Evolutionary conservation across 768 basidiomycete genomes (phyloP), one percentile per base, ranked within the genome.

Genomic region (Lactarius evosmus): DNA sequence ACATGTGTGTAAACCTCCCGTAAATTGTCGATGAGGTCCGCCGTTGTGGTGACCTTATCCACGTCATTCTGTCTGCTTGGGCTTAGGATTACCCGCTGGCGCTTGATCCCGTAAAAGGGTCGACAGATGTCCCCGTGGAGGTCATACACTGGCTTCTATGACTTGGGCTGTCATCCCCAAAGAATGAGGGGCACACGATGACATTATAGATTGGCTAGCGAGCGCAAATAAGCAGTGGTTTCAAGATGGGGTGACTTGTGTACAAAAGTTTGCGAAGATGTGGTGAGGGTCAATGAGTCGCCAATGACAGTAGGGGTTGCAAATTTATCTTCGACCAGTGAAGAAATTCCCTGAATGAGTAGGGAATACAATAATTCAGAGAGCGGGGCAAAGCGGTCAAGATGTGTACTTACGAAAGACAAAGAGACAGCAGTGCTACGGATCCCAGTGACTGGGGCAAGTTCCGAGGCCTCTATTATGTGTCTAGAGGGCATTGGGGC

Each of bases 391-490:
- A n/a, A 38, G 7, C 4, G 12, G 27, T 12, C 19, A 25, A 25
- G 4, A 19, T 14, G 7, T 36, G 17, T 11, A 29, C 46, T 22
- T 29, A 51, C 56, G 36, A n/a, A n/a, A n/a, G n/a, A n/a, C 8
- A 19, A 32, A 49, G 29, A 19, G 46, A 14, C 7, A 4, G 9
- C 19, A 41, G 19, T 16, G 3, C 4, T 17, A 4, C 32, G 17
- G 55, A 12, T 19, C n/a, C 29, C 14, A 29, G 14, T 56, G 19
- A 9, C 29, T 16, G 17, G 33, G n/a, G 22, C 44, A 50, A 29
- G 16, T 38, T 9, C 27, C 50, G 46, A 56, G 40, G 55, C 14
- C n/a, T 36, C 61, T 56, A n/a, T 34, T n/a, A 55, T 36, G 30
- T 25, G 52, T 53, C 51, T 17, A 19, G 38, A 40, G 22, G 11